These are phyloP conservation scores for Tetratostichococcus sp. DNA, from an alignment of 139 green algal genomes.

Conservation along the genomic window DNA sequence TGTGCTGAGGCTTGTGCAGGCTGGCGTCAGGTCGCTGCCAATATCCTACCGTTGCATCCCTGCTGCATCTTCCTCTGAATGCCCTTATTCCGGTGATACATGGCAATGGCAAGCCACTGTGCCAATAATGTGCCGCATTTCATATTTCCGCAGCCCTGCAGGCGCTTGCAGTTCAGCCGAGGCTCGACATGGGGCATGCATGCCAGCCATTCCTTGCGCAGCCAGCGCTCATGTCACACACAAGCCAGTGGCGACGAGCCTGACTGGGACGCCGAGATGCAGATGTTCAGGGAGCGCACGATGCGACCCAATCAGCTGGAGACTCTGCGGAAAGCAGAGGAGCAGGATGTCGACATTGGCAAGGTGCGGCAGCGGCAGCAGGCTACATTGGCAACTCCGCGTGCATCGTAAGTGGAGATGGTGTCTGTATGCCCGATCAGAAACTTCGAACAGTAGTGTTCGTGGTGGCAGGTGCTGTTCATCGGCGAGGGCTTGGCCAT, in stretches of 20 bases:
- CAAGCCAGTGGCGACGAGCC: constrained; percentile 23
- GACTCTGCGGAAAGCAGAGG: constrained; percentile 68
- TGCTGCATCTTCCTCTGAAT: too few species aligned
- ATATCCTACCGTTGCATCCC: too few species aligned
- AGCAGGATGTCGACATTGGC: constrained; percentile 58
- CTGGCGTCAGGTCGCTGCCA: too few species aligned
- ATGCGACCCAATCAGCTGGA: constrained; percentile 73
- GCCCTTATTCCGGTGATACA: too few species aligned
- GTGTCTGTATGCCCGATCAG: too few species aligned
- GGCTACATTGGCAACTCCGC: too few species aligned
- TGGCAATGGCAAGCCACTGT: too few species aligned
- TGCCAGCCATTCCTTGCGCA: background rate
- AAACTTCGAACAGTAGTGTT: background rate
- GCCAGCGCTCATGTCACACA: background rate
- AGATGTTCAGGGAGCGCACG: constrained; percentile 74
- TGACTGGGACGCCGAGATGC: constrained; percentile 83
- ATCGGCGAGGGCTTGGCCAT: constrained; percentile 64
- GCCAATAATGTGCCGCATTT: too few species aligned
- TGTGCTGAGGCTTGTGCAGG: too few species aligned
- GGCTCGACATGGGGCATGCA: background rate
- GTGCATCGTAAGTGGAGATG: too few species aligned
- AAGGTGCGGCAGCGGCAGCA: constrained; percentile 55
- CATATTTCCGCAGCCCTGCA: background rate
- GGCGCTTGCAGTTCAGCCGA: background rate
- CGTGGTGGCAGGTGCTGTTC: constrained; percentile 64